phyloP scores from a whole-genome alignment of 2,329 filamentous ascomycete species.

The Scedosporium boydii region DNA sequence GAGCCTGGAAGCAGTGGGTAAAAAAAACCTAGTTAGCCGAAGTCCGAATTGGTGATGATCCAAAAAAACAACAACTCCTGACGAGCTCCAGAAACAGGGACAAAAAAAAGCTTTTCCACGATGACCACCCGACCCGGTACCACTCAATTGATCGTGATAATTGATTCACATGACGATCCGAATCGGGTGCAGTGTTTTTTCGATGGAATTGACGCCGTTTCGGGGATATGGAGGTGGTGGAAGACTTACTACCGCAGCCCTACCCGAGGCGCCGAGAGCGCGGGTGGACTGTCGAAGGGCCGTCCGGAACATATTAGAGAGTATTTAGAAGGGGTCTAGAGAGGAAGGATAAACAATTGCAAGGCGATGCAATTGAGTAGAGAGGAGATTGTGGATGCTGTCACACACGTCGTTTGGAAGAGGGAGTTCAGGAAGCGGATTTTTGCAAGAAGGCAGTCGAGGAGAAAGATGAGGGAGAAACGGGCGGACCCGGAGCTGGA shows the following conservation, averaged over 20 bases:
- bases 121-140: neutral
- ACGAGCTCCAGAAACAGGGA: slow-evolving; percentile 3
- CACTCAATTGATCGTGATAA: neutral
- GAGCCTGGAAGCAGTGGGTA: slow-evolving; percentile 52
- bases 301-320: slow-evolving; percentile 87
- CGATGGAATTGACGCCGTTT: slow-evolving; percentile 36
- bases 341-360: slow-evolving; percentile 51
- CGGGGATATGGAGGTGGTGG: slow-evolving; percentile 26
- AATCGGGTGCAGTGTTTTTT: slow-evolving; percentile 27
- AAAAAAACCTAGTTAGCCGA: slow-evolving; percentile 46
- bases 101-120: slow-evolving; percentile 17
- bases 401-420: slow-evolving; percentile 34
- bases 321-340: slow-evolving; percentile 29
- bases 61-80: slow-evolving; percentile 17
- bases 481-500: slow-evolving; percentile 24
- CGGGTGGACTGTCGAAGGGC: slow-evolving; percentile 95
- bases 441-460: slow-evolving; percentile 21
- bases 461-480: slow-evolving; percentile 29
- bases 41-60: slow-evolving; percentile 16
- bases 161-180: slow-evolving; percentile 10
- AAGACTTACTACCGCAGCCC: slow-evolving; percentile 87
- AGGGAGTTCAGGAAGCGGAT: slow-evolving; percentile 12
- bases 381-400: slow-evolving; percentile 48
- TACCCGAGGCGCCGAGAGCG: slow-evolving; percentile 84
- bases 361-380: slow-evolving; percentile 49